Conservation (phyloP, 805 yeast genomes). For the Ogataea sp. region DNA sequence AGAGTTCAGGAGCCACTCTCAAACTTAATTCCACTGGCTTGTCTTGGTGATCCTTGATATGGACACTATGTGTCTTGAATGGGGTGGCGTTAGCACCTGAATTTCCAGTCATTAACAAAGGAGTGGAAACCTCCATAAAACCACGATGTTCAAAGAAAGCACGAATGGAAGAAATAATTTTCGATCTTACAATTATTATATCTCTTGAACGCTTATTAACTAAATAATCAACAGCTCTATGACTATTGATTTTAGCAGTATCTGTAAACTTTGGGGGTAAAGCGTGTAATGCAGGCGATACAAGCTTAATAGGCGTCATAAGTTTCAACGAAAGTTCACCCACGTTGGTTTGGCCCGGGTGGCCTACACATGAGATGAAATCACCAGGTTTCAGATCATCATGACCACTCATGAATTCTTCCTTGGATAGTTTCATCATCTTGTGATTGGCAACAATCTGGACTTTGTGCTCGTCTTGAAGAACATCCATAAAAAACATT, state of each 20-base stretch:
- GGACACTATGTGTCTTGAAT: constrained; percentile 44
- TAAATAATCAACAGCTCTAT: constrained; percentile 68
- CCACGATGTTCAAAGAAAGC: constrained; percentile 41
- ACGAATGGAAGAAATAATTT: constrained; percentile 49
- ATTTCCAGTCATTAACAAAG: constrained; percentile 56
- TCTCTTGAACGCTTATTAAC: constrained; percentile 45
- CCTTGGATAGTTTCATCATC: constrained; percentile 31
- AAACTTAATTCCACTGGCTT: constrained; percentile 37
- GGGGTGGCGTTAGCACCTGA: constrained; percentile 95
- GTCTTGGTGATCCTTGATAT: constrained; percentile 23
- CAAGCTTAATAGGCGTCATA: constrained; percentile 36
- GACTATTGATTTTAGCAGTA: constrained; percentile 46
- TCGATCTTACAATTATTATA: constrained; percentile 41
- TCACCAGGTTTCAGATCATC: constrained; percentile 62
- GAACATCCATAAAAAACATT: constrained; percentile 58
- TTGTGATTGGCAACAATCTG: constrained; percentile 58
- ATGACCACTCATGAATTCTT: constrained; percentile 33
- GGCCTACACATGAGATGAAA: constrained; percentile 54
- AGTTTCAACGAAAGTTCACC: constrained; percentile 74
- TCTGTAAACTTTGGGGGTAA: constrained; percentile 59
- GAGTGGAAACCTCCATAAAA: constrained; percentile 85
- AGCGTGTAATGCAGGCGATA: constrained; percentile 64
- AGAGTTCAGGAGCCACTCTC: constrained; percentile 91
- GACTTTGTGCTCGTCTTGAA: constrained; percentile 48
- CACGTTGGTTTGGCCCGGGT: constrained; percentile 65